Base-by-base conservation (phyloP, 768 basidiomycete species). In the Psilocybe azurescens region DNA sequence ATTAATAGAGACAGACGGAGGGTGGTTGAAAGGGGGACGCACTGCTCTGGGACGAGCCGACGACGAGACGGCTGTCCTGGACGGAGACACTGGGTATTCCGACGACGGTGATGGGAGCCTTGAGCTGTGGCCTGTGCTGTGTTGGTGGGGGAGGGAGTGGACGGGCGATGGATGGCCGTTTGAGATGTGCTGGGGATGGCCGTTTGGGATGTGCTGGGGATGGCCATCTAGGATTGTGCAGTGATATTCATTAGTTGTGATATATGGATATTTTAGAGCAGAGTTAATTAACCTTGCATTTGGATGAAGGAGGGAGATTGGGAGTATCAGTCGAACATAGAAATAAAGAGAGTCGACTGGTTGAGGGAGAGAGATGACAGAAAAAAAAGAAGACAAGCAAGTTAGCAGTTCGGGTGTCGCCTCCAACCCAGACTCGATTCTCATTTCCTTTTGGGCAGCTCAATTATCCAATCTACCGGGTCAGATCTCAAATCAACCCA, bases 21-120 rank as follows among this genome's bases (percentile, higher is more conserved):
- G 66, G 24, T 24, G 44, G 62, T 60, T 55, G 49, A 56, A 64
- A 48, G 33, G 33, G 11, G 29, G 49, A 88, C 90, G 62, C 64
- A 93, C 92, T 89, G 71, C 81, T 85, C 74, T 86, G 81, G 39
- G 91, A 83, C 59, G 84, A 83, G 68, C 93, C 93, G 69, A 94
- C 89, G 69, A 88, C 76, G 66, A 94, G 87, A 60, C 79, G 82
- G 71, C 88, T 85, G 74, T 87, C 80, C 65, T 86, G 81, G 68
- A 93, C 87, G 58, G 89, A 79, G 68, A 93, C 88, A 61, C 93
- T 87, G 67, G 93, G 93, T 58, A 93, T 85, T 49, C 87, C 93
- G 68, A 85, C 75, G 65, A 93, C 89, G 60, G 78, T 80, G 75
- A 92, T 80, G 64, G 86, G 84, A 60, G 89, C 86, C 76, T 86